Conservation (phyloP, 2,329 filamentous ascomycete species). For the Cladobotryum protrusum region DNA sequence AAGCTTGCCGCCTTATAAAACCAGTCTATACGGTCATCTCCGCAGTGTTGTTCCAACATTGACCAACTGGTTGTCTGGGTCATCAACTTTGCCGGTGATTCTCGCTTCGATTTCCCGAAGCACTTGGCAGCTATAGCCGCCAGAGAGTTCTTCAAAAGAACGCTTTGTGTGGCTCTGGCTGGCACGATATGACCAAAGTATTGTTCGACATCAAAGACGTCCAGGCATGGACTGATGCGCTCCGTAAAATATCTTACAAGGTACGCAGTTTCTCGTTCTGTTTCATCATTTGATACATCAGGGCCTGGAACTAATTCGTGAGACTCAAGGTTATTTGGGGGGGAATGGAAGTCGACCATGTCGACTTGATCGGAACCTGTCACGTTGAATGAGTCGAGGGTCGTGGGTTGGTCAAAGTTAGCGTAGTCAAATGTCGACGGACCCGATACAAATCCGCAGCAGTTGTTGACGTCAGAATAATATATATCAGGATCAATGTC, state of each 20-base stretch:
- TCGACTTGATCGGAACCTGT: neutral
- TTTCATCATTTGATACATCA: slow-evolving; percentile 3
- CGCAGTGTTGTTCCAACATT: slow-evolving; percentile 8
- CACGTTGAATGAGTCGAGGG: slow-evolving; percentile 3
- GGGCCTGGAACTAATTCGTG: neutral
- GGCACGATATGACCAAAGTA: slow-evolving; percentile 16
- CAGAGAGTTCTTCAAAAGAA: slow-evolving; percentile 13
- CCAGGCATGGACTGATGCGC: slow-evolving; percentile 14
- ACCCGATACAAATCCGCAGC: slow-evolving; percentile 13
- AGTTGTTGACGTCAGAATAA: slow-evolving; percentile 14
- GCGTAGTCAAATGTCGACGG: slow-evolving; percentile 3
- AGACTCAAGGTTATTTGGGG: neutral
- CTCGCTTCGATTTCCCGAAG: slow-evolving; percentile 13
- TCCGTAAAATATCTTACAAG: slow-evolving; percentile 14
- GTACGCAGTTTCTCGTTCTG: slow-evolving; percentile 13
- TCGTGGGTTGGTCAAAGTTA: neutral
- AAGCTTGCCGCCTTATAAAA: slow-evolving; percentile 18
- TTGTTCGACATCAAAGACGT: slow-evolving; percentile 15
- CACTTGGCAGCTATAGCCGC: slow-evolving; percentile 16
- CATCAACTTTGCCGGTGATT: neutral
- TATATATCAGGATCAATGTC: slow-evolving; percentile 15
- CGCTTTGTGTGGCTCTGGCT: slow-evolving; percentile 12
- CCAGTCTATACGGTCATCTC: slow-evolving; percentile 12
- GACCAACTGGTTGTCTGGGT: slow-evolving; percentile 3
- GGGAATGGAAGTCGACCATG: neutral